A percentile compares a stretch with the other conserved stretches of the same genome.
Conservation (phyloP, 805 yeast genomes). For the Wickerhamomyces tratensis region DNA sequence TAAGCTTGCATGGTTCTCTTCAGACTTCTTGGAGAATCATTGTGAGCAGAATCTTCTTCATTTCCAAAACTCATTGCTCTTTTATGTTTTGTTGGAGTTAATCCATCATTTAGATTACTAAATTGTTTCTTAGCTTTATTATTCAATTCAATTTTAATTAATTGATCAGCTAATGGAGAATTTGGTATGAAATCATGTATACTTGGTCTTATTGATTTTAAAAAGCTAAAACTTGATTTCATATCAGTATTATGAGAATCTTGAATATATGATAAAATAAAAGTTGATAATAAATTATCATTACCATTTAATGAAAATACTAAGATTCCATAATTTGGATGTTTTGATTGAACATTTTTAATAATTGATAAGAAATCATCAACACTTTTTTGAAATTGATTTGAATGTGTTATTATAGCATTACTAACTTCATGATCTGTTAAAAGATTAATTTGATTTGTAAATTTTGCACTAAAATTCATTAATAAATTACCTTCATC, state of each 20-base stretch:
- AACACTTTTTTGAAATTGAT: conserved; percentile 13
- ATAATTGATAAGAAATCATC: conserved; percentile 13
- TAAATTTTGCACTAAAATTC: conserved; percentile 18
- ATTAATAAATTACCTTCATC: conserved; percentile 16
- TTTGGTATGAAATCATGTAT: conserved; percentile 12
- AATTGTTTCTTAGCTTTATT: conserved; percentile 14
- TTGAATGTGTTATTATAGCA: conserved; percentile 15
- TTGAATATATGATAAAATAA: conserved; percentile 14
- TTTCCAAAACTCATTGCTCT: background rate
- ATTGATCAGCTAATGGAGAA: conserved; percentile 14
- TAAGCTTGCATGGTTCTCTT: background rate
- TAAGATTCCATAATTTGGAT: conserved; percentile 17
- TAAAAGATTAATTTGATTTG: conserved; percentile 9
- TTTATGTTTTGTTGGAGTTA: background rate
- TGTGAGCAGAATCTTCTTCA: background rate
- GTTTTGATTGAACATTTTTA: conserved; percentile 11
- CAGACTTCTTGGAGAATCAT: background rate
- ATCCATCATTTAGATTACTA: background rate
- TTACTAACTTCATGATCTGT: conserved; percentile 14
- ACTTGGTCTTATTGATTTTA: conserved; percentile 18
- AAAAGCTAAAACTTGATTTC: conserved; percentile 11
- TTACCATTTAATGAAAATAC: conserved; percentile 19
- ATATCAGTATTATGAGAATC: conserved; percentile 16
- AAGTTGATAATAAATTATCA: conserved; percentile 15
- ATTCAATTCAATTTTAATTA: conserved; percentile 11